These are phyloP conservation scores for Huntiella bhutanensis DNA, from an alignment of 2,329 filamentous ascomycete genomes.

Conservation along the genomic window DNA sequence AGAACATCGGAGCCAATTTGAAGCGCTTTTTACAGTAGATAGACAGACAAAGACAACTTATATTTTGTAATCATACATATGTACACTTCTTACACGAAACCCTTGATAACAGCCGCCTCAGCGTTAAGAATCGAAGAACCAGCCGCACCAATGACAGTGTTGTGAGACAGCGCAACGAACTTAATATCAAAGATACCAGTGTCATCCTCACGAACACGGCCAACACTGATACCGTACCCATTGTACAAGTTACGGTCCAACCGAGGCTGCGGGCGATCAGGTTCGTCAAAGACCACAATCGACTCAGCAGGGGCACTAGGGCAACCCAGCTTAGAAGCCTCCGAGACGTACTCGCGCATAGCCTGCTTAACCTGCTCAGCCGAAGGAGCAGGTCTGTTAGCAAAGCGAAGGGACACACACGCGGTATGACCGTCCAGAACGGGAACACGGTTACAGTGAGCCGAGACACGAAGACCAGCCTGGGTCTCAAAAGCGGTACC, in stretches of 20 bases:
- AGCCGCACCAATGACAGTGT: conserved; percentile 81
- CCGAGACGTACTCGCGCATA: conserved; percentile 60
- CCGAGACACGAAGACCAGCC: conserved; percentile 53
- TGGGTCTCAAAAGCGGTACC: conserved; percentile 63
- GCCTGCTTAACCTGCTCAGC: conserved; percentile 62
- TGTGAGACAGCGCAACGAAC: conserved; percentile 82
- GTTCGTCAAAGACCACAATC: conserved; percentile 78
- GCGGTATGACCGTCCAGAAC: conserved; percentile 90
- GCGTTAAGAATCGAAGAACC: conserved; percentile 90
- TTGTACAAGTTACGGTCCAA: conserved; percentile 69
- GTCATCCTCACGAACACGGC: conserved; percentile 68
- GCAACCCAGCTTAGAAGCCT: conserved; percentile 68
- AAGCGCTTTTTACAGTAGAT: conserved; percentile 46
- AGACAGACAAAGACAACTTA: neutral
- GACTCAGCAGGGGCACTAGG: conserved; percentile 66
- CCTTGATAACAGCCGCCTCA: conserved; percentile 79
- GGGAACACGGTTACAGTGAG: conserved; percentile 83
- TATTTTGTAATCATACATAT: neutral
- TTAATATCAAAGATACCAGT: conserved; percentile 85
- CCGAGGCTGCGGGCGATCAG: conserved; percentile 77
- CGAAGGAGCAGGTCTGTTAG: conserved; percentile 51
- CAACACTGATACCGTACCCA: conserved; percentile 83
- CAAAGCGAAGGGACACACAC: conserved; percentile 78
- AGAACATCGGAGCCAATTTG: conserved; percentile 76
- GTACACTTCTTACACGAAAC: conserved; percentile 40